Base-by-base conservation (phyloP, 2,329 filamentous ascomycete species). In the Ophioceras dolichostomum region DNA sequence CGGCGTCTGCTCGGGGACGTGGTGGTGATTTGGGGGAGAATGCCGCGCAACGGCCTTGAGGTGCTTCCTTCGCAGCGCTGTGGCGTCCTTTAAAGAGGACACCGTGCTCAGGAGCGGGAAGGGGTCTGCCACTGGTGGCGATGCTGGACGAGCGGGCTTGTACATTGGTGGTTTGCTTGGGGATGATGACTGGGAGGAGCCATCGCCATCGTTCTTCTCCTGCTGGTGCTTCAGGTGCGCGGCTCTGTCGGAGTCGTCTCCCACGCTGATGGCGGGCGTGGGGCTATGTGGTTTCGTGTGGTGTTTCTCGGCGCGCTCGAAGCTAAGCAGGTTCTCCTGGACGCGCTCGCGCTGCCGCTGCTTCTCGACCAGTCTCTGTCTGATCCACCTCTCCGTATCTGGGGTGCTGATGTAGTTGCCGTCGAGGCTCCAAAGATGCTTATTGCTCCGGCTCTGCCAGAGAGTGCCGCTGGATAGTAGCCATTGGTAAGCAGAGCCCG, bases 101-200 rank as follows among this genome's bases (percentile, higher is more conserved):
- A n/a, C 40, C 13, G 53, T n/a, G n/a, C 8, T 53, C 38, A 62
- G 46, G 40, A 56, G 51, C 1, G 58, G 58, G 44, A 62, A 62
- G 8, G 59, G 58, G 44, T 62, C 59, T 9, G 49, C 45, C 19
- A 62, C 50, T 2, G 57, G 51, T 12, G 47, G 38, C 10, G 43
- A 48, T 10, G 43, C 44, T 12, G 47, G 36, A 10, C 48, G 42
- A 3, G 47, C 42, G 3, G 56, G 54, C 40, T 61, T 62, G 41
- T 53, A 55, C 14, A 17, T 22, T 41, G 36, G 6, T 38, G 37
- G 17, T n/a, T n/a, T n/a, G n/a, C n/a, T n/a, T n/a, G n/a, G n/a
- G n/a, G n/a, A n/a, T n/a, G n/a, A n/a, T n/a, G n/a, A n/a, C n/a
- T n/a, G n/a, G n/a, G n/a, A n/a, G n/a, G n/a, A n/a, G n/a, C n/a